Conservation (phyloP, 2,329 filamentous ascomycete genomes). For the Tolypocladium amazonense region DNA sequence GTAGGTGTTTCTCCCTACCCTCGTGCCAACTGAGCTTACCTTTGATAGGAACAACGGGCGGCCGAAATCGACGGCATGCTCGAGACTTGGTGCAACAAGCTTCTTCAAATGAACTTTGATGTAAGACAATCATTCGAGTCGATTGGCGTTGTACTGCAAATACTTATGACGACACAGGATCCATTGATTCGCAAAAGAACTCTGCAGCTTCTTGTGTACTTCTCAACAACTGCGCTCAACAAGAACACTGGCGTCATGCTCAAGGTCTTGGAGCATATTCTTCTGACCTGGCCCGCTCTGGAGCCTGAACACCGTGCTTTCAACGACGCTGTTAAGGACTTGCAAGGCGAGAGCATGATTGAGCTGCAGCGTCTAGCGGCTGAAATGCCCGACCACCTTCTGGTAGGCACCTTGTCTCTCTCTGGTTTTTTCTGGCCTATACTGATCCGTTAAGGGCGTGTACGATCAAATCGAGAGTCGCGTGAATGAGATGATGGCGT, state of each 20-base stretch:
- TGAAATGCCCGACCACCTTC: conserved; percentile 83
- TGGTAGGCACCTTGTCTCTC: conserved; percentile 36
- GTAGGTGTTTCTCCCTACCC: conserved; percentile 11
- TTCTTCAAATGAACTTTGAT: conserved; percentile 63
- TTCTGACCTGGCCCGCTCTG: conserved; percentile 70
- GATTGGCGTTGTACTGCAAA: background rate
- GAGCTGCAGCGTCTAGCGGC: conserved; percentile 83
- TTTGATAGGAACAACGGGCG: conserved; percentile 35
- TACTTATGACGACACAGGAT: conserved; percentile 38
- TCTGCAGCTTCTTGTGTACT: conserved; percentile 72
- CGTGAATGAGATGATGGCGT: conserved; percentile 68
- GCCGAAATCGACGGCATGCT: conserved; percentile 51
- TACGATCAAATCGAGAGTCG: conserved; percentile 80
- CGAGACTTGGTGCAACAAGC: conserved; percentile 60
- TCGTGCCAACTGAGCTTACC: conserved; percentile 8
- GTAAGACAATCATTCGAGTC: conserved; percentile 16
- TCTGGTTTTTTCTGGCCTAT: background rate
- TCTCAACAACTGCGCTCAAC: conserved; percentile 71
- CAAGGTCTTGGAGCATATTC: conserved; percentile 81
- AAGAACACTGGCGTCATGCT: conserved; percentile 73
- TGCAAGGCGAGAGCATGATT: conserved; percentile 74
- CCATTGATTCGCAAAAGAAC: conserved; percentile 74
- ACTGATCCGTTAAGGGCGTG: conserved; percentile 45
- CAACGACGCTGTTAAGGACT: conserved; percentile 80
- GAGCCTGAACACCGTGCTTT: conserved; percentile 62